A percentile compares a stretch with the other conserved stretches of the same genome.
phyloP scores from a whole-genome alignment of 345 rosid genomes.

The Excoecaria agallocha region DNA sequence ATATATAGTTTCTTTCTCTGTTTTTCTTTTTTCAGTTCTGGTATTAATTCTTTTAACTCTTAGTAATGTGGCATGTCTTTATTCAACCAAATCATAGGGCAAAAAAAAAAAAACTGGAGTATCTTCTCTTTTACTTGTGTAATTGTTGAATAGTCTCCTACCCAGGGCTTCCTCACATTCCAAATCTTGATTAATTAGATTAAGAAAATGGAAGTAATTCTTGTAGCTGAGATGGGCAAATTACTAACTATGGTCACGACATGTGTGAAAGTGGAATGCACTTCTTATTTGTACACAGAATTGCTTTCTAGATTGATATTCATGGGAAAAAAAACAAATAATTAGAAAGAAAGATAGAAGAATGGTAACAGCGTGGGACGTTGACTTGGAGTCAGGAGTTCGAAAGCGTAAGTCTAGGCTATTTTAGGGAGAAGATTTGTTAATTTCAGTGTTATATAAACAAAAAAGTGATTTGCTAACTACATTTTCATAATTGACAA shows the following conservation, averaged over 20 bases:
- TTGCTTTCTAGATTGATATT: no score
- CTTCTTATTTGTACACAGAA: neutral
- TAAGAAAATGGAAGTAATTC: neutral
- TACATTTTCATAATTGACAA: neutral
- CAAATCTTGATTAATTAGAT: neutral
- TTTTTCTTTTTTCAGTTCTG: no score
- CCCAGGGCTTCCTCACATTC: neutral
- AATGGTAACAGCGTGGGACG: no score
- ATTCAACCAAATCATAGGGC: neutral
- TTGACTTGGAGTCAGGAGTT: neutral
- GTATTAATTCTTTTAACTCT: no score
- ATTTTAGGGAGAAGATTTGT: no score
- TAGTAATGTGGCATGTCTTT: neutral
- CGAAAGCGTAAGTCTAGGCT: neutral
- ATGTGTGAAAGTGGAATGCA: conserved; percentile 1
- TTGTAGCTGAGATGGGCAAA: neutral
- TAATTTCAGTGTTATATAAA: neutral
- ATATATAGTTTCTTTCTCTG: no score
- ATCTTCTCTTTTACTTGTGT: neutral
- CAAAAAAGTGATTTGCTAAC: neutral
- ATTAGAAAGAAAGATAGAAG: no score
- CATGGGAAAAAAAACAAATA: no score
- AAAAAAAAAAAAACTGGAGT: neutral
- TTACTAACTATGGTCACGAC: neutral
- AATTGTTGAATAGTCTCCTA: neutral